Evolutionary conservation across 2,329 filamentous ascomycete genomes (phyloP), one percentile per base, ranked within the genome.

Genomic region (Botrytis tulipae): DNA sequence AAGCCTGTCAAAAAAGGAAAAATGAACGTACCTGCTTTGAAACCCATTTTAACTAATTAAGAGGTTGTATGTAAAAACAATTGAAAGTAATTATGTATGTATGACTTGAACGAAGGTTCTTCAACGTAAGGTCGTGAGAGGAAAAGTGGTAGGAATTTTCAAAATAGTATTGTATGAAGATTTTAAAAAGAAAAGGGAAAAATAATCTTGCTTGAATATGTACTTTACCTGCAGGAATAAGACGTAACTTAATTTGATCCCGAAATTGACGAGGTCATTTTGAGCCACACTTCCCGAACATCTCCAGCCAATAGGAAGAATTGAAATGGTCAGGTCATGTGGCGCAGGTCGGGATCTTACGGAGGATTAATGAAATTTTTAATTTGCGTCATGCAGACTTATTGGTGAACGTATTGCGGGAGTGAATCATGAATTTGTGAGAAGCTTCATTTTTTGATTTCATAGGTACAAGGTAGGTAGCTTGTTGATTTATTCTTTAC

Each of bases 21-120:
- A 51, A 62, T 51, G 37, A 70, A 82, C 83, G 46, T 82, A 84
- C 83, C 83, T 71, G 80, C 77, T 74, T 81, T 80, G 82, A 82
- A 83, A 78, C 75, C 75, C 83, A 84, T 84, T 71, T 80, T 83
- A 81, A 76, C 74, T 77, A 76, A 78, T 80, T 78, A 78, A 76
- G 76, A 68, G 37, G 54, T 69, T 57, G 59, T 66, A 65, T 48
- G 29, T 40, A 14, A 37, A 32, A 65, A 32, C 18, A 42, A 71
- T 18, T 40, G 37, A 40, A 65, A 61, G 70, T 18, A 25, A 68
- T 68, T 72, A 60, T 57, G 12, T 72, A 60, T 57, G n/a, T 51
- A 48, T 62, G 42, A 29, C 12, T 62, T 71, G 22, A n/a, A 60
- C n/a, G 51, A 68, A 54, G 10, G 48, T 16, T 68, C 35, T 35